phyloP scores from a whole-genome alignment of 1,284 basidiomycete genomes.

The Cutaneotrichosporon daszewskae region DNA sequence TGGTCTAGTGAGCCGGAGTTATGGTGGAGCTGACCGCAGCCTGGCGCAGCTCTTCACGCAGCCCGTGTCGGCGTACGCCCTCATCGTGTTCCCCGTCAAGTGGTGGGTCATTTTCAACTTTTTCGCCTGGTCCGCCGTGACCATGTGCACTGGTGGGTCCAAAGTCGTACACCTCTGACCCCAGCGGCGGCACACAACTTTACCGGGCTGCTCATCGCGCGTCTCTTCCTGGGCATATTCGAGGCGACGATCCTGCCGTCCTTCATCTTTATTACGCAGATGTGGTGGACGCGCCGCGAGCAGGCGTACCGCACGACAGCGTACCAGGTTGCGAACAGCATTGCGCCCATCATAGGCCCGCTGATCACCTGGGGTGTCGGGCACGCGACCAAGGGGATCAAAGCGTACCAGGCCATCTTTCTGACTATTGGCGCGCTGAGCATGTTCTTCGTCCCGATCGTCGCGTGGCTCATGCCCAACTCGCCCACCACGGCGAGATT shows the following conservation, averaged over 20 bases:
- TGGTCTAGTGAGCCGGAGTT: too few species aligned
- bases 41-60: conserved; percentile 19
- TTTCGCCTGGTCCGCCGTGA: conserved; percentile 26
- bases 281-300: conserved; percentile 35
- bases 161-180: too few species aligned
- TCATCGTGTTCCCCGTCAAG: conserved; percentile 20
- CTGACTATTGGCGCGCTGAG: conserved; percentile 53
- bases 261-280: conserved; percentile 21
- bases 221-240: conserved; percentile 23
- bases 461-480: conserved; percentile 48
- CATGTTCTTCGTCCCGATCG: conserved; percentile 49
- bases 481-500: conserved; percentile 42
- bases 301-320: conserved; percentile 41
- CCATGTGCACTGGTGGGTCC: conserved; percentile 30
- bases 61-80: conserved; percentile 16
- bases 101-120: conserved; percentile 5
- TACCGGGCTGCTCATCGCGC: too few species aligned
- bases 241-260: conserved; percentile 17
- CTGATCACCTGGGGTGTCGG: too few species aligned
- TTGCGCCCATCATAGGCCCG: conserved; percentile 38
- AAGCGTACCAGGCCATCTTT: conserved; percentile 50
- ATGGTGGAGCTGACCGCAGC: too few species aligned
- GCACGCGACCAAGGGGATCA: conserved; percentile 22
- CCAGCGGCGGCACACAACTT: conserved; percentile 28
- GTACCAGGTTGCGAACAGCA: conserved; percentile 37